Percentiles rank a stretch among this genome's conserved stretches.
Evolutionary conservation across 2,329 filamentous ascomycete genomes (phyloP).

Genomic region (Thielaviopsis ethacetica): DNA sequence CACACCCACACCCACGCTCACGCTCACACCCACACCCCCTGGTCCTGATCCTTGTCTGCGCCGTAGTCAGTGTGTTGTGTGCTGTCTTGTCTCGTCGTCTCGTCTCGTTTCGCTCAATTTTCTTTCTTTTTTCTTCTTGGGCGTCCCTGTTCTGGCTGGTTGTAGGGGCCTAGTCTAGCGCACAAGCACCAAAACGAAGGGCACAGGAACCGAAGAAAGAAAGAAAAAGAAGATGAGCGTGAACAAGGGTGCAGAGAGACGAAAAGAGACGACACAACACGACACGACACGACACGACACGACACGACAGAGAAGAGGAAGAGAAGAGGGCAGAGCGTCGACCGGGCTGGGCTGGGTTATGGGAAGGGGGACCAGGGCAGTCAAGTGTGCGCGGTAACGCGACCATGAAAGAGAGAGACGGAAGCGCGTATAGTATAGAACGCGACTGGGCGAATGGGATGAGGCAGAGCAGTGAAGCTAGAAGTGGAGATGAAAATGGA

Average conservation of each 20-base stretch:
- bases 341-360: no score
- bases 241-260: background rate
- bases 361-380: no score
- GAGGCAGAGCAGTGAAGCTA: no score
- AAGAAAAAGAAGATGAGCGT: background rate
- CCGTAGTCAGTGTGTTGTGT: background rate
- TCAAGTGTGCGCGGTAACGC: no score
- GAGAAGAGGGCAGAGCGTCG: background rate
- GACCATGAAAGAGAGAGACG: no score
- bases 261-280: background rate
- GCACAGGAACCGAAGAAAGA: constrained; percentile 18
- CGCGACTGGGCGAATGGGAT: no score
- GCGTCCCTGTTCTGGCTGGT: no score
- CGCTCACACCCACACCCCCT: no score
- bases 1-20: background rate
- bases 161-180: background rate
- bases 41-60: background rate
- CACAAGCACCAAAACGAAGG: background rate
- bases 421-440: no score
- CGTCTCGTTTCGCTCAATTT: background rate
- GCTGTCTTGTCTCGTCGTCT: background rate
- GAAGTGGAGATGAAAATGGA: background rate
- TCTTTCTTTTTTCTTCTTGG: background rate
- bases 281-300: no score
- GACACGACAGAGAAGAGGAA: background rate